These are phyloP conservation scores for Glomus cerebriforme DNA, from an alignment of 192 early-diverging fungal species.

Conservation along the genomic window DNA sequence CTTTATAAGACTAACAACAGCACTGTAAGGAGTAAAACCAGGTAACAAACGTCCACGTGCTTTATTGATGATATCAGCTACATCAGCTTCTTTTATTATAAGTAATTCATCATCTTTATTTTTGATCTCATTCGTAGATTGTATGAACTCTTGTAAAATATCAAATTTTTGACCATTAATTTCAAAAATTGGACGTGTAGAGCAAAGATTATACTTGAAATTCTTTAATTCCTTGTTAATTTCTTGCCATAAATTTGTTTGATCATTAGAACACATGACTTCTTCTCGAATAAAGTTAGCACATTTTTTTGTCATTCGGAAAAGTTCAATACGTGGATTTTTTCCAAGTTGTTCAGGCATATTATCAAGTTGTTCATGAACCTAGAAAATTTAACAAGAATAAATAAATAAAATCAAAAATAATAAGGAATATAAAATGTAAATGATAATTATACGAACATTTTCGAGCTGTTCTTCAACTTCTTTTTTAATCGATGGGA, in stretches of 20 bases:
- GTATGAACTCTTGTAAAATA: not conserved
- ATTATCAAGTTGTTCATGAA: not conserved
- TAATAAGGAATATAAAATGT: not conserved
- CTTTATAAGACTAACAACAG: not conserved
- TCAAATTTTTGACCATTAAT: not conserved
- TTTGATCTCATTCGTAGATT: not conserved
- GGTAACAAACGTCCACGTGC: constrained; percentile 1
- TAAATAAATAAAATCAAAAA: not conserved
- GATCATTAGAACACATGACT: not conserved
- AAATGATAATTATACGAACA: not conserved
- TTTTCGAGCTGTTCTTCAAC: constrained; percentile 11
- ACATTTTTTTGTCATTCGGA: not conserved
- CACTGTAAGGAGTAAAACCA: not conserved
- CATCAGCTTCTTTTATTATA: not conserved
- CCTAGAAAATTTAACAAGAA: not conserved
- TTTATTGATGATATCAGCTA: not conserved
- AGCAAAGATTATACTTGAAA: not conserved
- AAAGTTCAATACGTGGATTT: not conserved
- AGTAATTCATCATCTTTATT: not conserved
- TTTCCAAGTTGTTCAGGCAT: not conserved
- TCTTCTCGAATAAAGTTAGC: not conserved
- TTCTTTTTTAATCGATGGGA: constrained; percentile 19
- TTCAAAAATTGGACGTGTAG: not conserved
- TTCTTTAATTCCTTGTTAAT: not conserved
- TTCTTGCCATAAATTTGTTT: not conserved